phyloP scores from a whole-genome alignment of 169 alveolate species.

The Eimeria necatrix region DNA sequence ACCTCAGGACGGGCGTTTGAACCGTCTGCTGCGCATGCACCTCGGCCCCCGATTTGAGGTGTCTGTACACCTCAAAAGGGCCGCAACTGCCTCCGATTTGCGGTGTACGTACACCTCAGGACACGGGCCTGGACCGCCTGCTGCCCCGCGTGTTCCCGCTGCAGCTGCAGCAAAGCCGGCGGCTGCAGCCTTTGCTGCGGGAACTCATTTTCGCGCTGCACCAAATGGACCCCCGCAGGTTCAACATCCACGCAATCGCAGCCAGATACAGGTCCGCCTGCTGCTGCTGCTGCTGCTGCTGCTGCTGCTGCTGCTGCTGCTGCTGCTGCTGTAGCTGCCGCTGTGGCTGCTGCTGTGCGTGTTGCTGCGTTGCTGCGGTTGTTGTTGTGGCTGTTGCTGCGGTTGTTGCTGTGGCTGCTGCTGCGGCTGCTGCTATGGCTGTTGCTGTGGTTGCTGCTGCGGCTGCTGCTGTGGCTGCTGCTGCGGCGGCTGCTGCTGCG shows the following conservation, averaged over 20 bases:
- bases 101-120: constrained; percentile 83
- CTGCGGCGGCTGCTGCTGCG: no score
- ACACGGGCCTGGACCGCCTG: constrained; percentile 90
- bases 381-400: no score
- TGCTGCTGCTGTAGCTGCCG: background rate
- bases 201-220: constrained; percentile 90
- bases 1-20: no score
- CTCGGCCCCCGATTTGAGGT: no score
- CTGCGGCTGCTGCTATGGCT: no score
- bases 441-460: no score
- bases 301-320: background rate
- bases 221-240: constrained; percentile 91
- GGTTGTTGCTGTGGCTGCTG: no score
- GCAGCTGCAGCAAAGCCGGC: constrained; percentile 74
- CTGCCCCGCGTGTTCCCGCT: constrained; percentile 91
- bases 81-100: no score
- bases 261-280: constrained; percentile 87
- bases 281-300: background rate
- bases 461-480: no score
- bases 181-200: constrained; percentile 89
- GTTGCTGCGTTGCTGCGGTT: no score
- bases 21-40: no score
- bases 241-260: constrained; percentile 87
- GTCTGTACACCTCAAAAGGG: no score
- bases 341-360: background rate